Evolutionary conservation across 2,329 filamentous ascomycete species (phyloP).

Genomic region (Cladophialophora carrionii): DNA sequence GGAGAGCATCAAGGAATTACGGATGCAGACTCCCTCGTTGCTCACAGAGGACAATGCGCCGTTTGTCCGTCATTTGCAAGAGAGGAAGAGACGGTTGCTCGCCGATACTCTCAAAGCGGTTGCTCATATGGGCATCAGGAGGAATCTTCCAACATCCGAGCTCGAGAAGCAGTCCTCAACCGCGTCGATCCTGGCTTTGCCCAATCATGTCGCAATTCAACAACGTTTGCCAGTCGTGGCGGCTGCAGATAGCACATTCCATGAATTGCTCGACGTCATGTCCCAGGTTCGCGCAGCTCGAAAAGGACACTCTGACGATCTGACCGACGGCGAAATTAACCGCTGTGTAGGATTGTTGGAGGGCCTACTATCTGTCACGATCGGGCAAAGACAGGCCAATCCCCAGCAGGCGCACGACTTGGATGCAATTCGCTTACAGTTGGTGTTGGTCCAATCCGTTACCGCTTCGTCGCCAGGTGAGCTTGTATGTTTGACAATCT

Average conservation of each 20-base stretch:
- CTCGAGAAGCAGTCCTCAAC: slow-evolving; percentile 74
- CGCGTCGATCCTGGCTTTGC: slow-evolving; percentile 68
- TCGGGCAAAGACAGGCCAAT: slow-evolving; percentile 47
- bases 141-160: slow-evolving; percentile 75
- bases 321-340: slow-evolving; percentile 77
- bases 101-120: slow-evolving; percentile 83
- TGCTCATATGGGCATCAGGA: slow-evolving; percentile 84
- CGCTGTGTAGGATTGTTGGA: slow-evolving; percentile 86
- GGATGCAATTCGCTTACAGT: slow-evolving; percentile 36
- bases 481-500: slow-evolving; percentile 2
- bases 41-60: slow-evolving; percentile 86
- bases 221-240: slow-evolving; percentile 39
- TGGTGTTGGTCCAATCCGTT: slow-evolving; percentile 19
- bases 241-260: slow-evolving; percentile 71
- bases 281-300: slow-evolving; percentile 68
- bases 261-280: slow-evolving; percentile 75
- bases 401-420: slow-evolving; percentile 43
- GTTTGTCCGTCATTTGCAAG: slow-evolving; percentile 83
- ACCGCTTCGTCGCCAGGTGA: not conserved
- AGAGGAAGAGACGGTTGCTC: slow-evolving; percentile 84
- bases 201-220: slow-evolving; percentile 45
- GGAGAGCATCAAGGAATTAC: slow-evolving; percentile 70
- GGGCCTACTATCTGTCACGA: slow-evolving; percentile 67
- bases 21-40: slow-evolving; percentile 78
- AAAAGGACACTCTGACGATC: slow-evolving; percentile 78